Conservation (phyloP, 164 flowering plant genomes). For the Macadamia integrifolia region DNA sequence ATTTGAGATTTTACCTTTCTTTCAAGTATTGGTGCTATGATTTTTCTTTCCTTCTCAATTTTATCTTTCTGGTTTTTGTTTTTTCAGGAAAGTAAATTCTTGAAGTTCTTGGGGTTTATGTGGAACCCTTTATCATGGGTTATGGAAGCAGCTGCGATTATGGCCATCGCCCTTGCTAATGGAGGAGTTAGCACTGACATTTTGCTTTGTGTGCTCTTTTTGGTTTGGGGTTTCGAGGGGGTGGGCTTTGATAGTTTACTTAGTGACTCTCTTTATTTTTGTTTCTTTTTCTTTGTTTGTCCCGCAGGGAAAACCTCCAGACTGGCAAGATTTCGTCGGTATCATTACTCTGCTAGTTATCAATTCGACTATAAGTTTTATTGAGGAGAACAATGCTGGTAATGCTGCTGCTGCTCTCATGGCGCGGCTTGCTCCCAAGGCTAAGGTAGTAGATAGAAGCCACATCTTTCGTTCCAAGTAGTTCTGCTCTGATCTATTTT, state of each 20-base stretch:
- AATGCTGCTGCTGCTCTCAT: conserved; percentile 93
- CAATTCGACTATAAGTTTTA: conserved; percentile 84
- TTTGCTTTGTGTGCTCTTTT: not conserved
- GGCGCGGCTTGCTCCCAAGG: conserved; percentile 89
- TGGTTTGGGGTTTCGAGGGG: not conserved
- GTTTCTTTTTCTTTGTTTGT: not conserved
- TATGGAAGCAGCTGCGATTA: conserved; percentile 88
- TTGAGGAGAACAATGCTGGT: conserved; percentile 92
- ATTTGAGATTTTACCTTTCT: not conserved
- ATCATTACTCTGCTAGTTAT: conserved; percentile 64
- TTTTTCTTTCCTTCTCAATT: not conserved
- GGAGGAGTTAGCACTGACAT: conserved; percentile 65
- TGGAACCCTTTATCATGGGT: conserved; percentile 96
- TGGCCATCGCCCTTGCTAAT: conserved; percentile 89
- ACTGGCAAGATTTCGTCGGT: conserved; percentile 90
- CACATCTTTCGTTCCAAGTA: not conserved
- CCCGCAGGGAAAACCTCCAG: conserved; percentile 74
- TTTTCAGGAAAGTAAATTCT: conserved; percentile 70
- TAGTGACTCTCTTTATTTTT: no score
- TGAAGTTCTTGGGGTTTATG: conserved; percentile 88
- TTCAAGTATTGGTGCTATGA: no score
- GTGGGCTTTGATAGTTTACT: not conserved
- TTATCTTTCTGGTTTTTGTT: conserved; percentile 4
- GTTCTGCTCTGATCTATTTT: no score
- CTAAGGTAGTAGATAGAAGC: conserved; percentile 44